These are phyloP conservation scores for Aspergillus fischeri DNA, from an alignment of 2,329 filamentous ascomycete genomes.

Conservation along the genomic window DNA sequence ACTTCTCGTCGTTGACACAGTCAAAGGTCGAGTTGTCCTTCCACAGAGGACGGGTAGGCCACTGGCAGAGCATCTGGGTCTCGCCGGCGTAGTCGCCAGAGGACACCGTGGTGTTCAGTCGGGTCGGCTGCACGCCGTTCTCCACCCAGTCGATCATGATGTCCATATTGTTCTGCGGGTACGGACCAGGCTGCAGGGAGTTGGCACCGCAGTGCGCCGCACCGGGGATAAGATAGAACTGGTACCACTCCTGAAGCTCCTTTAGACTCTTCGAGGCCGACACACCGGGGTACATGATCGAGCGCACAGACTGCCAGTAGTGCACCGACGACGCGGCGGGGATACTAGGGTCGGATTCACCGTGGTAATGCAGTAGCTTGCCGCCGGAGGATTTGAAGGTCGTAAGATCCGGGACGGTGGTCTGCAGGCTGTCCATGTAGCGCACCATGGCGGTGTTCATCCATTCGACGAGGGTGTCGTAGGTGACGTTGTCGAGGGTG, in stretches of 20 bases:
- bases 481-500: constrained; percentile 47
- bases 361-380: constrained; percentile 58
- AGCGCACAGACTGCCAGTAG: constrained; percentile 53
- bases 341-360: constrained; percentile 52
- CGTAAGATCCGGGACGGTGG: constrained; percentile 51
- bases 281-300: constrained; percentile 46
- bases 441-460: constrained; percentile 48
- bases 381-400: constrained; percentile 48
- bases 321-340: constrained; percentile 52
- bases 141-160: constrained; percentile 53
- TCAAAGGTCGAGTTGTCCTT: constrained; percentile 30
- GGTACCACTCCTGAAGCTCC: constrained; percentile 51
- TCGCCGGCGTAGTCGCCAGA: constrained; percentile 28
- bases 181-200: constrained; percentile 43
- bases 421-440: constrained; percentile 52
- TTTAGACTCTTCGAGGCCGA: constrained; percentile 36
- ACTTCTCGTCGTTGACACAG: constrained; percentile 38
- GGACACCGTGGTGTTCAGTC: constrained; percentile 40
- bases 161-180: constrained; percentile 45
- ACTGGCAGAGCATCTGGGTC: constrained; percentile 34
- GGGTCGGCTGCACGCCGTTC: constrained; percentile 43
- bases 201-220: constrained; percentile 51
- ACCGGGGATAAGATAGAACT: constrained; percentile 52
- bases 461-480: constrained; percentile 55
- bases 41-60: constrained; percentile 32